phyloP scores from a whole-genome alignment of 176 grass and related monocot species.

The bread wheat (Triticum aestivum) region DNA sequence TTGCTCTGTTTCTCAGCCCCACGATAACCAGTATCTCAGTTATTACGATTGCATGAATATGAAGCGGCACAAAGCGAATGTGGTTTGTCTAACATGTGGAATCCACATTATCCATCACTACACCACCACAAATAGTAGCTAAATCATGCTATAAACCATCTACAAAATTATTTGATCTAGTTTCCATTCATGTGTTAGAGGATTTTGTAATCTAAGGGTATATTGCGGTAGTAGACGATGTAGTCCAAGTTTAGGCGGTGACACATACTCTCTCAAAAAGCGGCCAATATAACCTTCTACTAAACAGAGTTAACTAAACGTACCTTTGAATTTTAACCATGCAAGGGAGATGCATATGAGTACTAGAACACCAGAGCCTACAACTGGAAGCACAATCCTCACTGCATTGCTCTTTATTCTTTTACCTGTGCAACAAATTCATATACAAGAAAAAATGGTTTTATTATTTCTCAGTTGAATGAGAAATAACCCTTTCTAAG shows the following conservation, averaged over 20 bases:
- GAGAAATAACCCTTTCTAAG: neutral
- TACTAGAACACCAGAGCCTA: neutral
- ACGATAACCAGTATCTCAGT: neutral
- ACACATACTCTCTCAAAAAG: neutral
- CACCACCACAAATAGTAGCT: neutral
- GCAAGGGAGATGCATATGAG: neutral
- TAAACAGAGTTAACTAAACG: neutral
- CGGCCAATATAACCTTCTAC: neutral
- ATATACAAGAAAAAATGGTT: neutral
- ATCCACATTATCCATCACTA: neutral
- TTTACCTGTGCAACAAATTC: neutral
- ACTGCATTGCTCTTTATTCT: neutral
- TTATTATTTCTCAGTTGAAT: neutral
- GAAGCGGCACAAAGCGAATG: neutral
- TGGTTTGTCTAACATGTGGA: neutral
- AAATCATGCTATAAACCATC: neutral
- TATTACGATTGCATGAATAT: neutral
- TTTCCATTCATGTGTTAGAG: neutral
- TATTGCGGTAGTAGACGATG: neutral
- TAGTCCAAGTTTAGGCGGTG: neutral
- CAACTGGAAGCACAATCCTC: neutral
- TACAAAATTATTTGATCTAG: neutral
- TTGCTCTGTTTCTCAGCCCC: neutral
- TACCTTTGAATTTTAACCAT: constrained; percentile 13
- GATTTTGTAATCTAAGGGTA: neutral